Conservation (phyloP, 345 rosid genomes). For the Populus deltoides region DNA sequence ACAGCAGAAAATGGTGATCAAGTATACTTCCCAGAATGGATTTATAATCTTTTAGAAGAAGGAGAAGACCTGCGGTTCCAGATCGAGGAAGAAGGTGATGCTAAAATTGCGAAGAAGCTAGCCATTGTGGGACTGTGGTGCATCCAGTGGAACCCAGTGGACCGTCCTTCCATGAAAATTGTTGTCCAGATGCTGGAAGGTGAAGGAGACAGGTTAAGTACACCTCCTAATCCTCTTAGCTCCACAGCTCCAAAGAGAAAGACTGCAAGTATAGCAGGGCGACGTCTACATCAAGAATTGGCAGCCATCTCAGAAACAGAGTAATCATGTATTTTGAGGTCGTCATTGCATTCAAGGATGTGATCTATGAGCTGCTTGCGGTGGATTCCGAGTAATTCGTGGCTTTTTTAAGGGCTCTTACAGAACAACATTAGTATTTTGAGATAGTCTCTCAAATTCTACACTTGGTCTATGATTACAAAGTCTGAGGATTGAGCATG, state of each 20-base stretch:
- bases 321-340: background rate
- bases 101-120: background rate
- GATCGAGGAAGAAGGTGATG: background rate
- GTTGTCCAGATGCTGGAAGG: constrained; percentile 16
- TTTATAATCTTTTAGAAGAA: constrained; percentile 7
- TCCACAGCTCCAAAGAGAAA: background rate
- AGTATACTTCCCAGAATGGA: constrained; percentile 9
- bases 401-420: background rate
- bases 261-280: background rate
- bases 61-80: constrained; percentile 10
- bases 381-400: background rate
- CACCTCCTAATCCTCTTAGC: constrained; percentile 5
- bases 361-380: background rate
- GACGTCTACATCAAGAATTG: background rate
- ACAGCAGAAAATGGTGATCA: background rate
- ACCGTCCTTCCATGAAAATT: constrained; percentile 7
- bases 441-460: too few species aligned
- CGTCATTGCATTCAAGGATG: background rate
- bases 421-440: too few species aligned
- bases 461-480: too few species aligned
- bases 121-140: constrained; percentile 10
- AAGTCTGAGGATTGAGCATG: too few species aligned
- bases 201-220: constrained; percentile 4
- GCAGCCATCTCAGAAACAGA: constrained; percentile 2
- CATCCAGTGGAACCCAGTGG: constrained; percentile 13